A percentile compares a stretch with the other conserved stretches of the same genome.
These are phyloP conservation scores for Epicoccum sorghinum DNA, from an alignment of 2,329 filamentous ascomycete species.

Conservation along the genomic window DNA sequence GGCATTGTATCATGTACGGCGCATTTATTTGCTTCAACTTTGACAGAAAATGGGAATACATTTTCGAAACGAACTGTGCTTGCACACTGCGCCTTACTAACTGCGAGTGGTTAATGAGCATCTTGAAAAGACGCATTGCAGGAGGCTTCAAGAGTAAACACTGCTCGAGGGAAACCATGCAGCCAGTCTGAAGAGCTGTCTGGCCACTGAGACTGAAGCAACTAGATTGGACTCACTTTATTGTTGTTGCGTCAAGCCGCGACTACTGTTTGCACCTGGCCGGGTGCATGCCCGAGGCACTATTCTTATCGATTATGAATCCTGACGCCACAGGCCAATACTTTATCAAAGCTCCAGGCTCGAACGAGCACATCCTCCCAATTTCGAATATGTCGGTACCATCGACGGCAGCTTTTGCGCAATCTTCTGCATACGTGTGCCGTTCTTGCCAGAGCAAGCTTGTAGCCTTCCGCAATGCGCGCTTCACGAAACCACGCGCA, in stretches of 20 bases:
- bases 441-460: slow-evolving; percentile 25
- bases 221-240: too few relatives aligned
- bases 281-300: background rate
- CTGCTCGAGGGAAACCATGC: too few relatives aligned
- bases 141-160: too few relatives aligned
- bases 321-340: slow-evolving; percentile 21
- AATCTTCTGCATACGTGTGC: slow-evolving; percentile 24
- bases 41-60: background rate
- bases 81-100: too few relatives aligned
- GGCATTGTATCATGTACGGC: slow-evolving; percentile 12
- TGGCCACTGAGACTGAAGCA: too few relatives aligned
- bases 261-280: too few relatives aligned
- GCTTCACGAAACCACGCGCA: slow-evolving; percentile 9
- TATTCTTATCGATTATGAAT: slow-evolving; percentile 14
- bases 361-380: background rate
- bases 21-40: background rate
- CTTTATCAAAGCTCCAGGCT: slow-evolving; percentile 19
- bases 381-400: background rate
- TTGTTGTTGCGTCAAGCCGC: too few relatives aligned
- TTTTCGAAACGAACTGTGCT: too few relatives aligned
- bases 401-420: background rate
- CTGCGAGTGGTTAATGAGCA: too few relatives aligned
- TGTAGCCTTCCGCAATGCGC: slow-evolving; percentile 4
- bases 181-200: too few relatives aligned
- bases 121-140: too few relatives aligned